Evolutionary conservation across 495 filamentous ascomycete genomes (phyloP).

Genomic region (Penicillium arizonense): DNA sequence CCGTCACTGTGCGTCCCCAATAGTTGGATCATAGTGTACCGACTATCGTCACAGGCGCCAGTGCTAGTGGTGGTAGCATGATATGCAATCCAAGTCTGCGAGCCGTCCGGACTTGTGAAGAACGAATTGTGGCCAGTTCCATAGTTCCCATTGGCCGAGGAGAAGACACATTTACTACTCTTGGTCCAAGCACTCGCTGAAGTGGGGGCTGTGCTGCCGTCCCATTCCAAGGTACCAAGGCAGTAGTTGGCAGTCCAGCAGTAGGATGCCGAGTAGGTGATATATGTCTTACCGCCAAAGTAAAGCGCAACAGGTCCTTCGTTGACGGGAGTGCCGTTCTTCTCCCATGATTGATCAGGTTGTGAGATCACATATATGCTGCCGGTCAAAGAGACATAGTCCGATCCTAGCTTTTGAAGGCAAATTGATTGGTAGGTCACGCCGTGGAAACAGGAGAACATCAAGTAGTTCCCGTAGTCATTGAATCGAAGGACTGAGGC

Average conservation of each 20-base stretch:
- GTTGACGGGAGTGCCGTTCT: conserved; percentile 47
- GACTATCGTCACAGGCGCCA: conserved; percentile 43
- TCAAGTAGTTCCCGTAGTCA: conserved; percentile 36
- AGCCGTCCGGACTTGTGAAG: conserved; percentile 45
- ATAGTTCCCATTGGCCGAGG: conserved; percentile 48
- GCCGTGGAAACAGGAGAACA: conserved; percentile 46
- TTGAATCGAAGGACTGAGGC: conserved; percentile 38
- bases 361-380: conserved; percentile 39
- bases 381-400: conserved; percentile 26
- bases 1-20: conserved; percentile 45
- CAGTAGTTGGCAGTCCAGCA: conserved; percentile 54
- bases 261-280: conserved; percentile 50
- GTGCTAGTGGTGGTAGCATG: conserved; percentile 44
- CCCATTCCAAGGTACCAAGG: conserved; percentile 47
- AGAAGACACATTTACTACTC: conserved; percentile 25
- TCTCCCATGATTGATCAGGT: conserved; percentile 46
- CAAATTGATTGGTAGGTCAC: conserved; percentile 44
- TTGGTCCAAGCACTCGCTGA: conserved; percentile 44
- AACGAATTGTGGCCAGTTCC: conserved; percentile 54
- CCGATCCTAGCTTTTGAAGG: conserved; percentile 26
- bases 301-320: conserved; percentile 50
- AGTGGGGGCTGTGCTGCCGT: conserved; percentile 35
- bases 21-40: conserved; percentile 49
- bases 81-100: conserved; percentile 48
- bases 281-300: conserved; percentile 42